These are phyloP conservation scores for Suhomyces yuchorum DNA, from an alignment of 1,139 yeast genomes.

Conservation along the genomic window DNA sequence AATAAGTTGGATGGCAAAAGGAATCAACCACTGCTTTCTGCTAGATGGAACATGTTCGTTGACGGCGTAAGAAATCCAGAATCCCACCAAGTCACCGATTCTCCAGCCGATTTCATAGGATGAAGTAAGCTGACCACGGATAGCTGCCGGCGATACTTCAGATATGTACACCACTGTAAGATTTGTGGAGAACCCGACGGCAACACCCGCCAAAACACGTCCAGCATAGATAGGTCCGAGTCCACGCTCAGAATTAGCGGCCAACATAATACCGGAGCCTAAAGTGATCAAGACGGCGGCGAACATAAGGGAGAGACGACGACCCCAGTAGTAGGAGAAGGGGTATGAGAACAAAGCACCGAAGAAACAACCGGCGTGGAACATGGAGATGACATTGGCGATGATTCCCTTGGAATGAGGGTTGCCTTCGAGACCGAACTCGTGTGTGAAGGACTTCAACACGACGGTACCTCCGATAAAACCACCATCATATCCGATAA, in stretches of 20 bases:
- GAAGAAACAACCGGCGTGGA: conserved; percentile 51
- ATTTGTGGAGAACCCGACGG: conserved; percentile 45
- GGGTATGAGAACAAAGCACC: conserved; percentile 49
- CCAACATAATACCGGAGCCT: conserved; percentile 46
- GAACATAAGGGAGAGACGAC: conserved; percentile 35
- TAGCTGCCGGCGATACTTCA: conserved; percentile 45
- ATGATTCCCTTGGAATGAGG: conserved; percentile 28
- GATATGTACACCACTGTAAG: conserved; percentile 45
- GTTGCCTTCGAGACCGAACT: conserved; percentile 35
- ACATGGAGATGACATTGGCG: conserved; percentile 45
- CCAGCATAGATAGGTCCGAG: conserved; percentile 47
- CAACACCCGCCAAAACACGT: conserved; percentile 42
- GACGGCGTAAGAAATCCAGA: conserved; percentile 48
- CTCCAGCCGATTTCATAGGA: conserved; percentile 49
- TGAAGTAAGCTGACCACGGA: conserved; percentile 42
- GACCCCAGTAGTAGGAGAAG: conserved; percentile 41
- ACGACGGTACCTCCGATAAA: conserved; percentile 49
- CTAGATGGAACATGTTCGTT: conserved; percentile 32
- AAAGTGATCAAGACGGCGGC: conserved; percentile 40
- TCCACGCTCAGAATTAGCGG: conserved; percentile 32
- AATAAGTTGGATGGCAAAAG: conserved; percentile 46
- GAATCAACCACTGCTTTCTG: conserved; percentile 45
- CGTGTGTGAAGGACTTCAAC: conserved; percentile 36
- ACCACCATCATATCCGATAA: conserved; percentile 48
- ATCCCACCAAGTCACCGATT: conserved; percentile 45